phyloP scores from a whole-genome alignment of 805 yeast species.

The Candida gorgasii region DNA sequence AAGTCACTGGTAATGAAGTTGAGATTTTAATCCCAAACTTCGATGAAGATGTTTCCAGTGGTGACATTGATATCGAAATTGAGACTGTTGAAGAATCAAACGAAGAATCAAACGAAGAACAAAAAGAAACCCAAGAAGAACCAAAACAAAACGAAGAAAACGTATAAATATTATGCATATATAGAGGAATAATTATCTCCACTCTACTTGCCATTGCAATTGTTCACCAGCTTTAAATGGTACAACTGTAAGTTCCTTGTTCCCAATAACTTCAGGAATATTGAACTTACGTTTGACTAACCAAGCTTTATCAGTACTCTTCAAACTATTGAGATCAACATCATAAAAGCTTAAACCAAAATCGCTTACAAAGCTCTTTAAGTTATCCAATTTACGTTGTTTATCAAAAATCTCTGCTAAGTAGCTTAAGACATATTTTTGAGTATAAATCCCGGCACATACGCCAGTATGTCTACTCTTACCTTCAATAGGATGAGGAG shows the following conservation, averaged over 20 bases:
- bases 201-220: slow-evolving; percentile 71
- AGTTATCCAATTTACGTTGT: slow-evolving; percentile 59
- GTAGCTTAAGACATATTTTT: slow-evolving; percentile 76
- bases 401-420: slow-evolving; percentile 83
- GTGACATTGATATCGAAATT: slow-evolving; percentile 25
- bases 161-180: slow-evolving; percentile 7
- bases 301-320: slow-evolving; percentile 44
- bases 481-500: slow-evolving; percentile 87
- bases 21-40: slow-evolving; percentile 43
- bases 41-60: slow-evolving; percentile 21
- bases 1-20: slow-evolving; percentile 40
- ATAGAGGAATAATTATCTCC: slow-evolving; percentile 43
- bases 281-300: slow-evolving; percentile 53
- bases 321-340: slow-evolving; percentile 42
- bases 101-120: neutral
- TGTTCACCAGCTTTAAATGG: slow-evolving; percentile 86
- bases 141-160: neutral
- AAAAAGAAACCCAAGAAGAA: slow-evolving; percentile 2
- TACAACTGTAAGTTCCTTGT: slow-evolving; percentile 51
- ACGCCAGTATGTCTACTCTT: slow-evolving; percentile 80
- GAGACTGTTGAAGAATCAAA: slow-evolving; percentile 12
- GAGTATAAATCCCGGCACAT: slow-evolving; percentile 98
- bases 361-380: slow-evolving; percentile 74
- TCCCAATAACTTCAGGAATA: slow-evolving; percentile 62
- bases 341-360: slow-evolving; percentile 74